A percentile compares a stretch with the other conserved stretches of the same genome.
phyloP scores from a whole-genome alignment of 1,284 basidiomycete species.

The Volvariella volvacea region DNA sequence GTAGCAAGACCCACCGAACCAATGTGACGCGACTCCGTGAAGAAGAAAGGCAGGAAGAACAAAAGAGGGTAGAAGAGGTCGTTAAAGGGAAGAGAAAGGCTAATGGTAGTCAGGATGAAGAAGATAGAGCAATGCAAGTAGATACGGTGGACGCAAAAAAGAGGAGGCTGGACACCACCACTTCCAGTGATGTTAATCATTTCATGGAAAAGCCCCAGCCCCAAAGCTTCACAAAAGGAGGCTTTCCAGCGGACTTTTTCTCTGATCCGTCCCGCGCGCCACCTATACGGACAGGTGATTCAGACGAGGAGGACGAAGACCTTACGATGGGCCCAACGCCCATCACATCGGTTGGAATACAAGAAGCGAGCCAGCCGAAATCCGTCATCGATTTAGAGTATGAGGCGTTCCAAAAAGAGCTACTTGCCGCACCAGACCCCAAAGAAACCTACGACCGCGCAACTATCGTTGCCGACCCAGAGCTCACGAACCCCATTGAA shows the following conservation, averaged over 20 bases:
- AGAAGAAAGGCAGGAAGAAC: constrained; percentile 37
- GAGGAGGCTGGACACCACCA: constrained; percentile 10
- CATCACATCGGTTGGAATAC: not conserved
- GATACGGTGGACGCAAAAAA: constrained; percentile 13
- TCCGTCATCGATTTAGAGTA: constrained; percentile 57
- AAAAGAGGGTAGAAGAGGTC: constrained; percentile 27
- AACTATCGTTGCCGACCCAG: constrained; percentile 64
- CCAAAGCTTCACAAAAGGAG: constrained; percentile 10
- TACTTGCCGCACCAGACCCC: constrained; percentile 36
- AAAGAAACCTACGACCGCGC: constrained; percentile 57
- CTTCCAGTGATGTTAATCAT: no score
- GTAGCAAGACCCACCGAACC: constrained; percentile 68
- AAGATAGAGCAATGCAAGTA: constrained; percentile 6
- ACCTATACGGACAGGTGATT: constrained; percentile 28
- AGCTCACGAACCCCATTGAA: constrained; percentile 35
- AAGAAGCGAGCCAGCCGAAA: constrained; percentile 14
- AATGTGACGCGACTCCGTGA: constrained; percentile 51
- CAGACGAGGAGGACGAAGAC: constrained; percentile 39
- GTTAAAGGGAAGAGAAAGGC: constrained; percentile 27
- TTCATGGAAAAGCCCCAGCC: no score
- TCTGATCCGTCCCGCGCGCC: constrained; percentile 61
- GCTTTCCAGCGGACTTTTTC: constrained; percentile 71
- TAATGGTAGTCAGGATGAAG: constrained; percentile 14
- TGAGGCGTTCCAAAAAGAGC: constrained; percentile 58
- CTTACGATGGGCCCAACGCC: constrained; percentile 9